Evolutionary conservation across 2,329 filamentous ascomycete species (phyloP), one percentile per base, ranked within the genome.

Genomic region (Fusarium virguliforme): DNA sequence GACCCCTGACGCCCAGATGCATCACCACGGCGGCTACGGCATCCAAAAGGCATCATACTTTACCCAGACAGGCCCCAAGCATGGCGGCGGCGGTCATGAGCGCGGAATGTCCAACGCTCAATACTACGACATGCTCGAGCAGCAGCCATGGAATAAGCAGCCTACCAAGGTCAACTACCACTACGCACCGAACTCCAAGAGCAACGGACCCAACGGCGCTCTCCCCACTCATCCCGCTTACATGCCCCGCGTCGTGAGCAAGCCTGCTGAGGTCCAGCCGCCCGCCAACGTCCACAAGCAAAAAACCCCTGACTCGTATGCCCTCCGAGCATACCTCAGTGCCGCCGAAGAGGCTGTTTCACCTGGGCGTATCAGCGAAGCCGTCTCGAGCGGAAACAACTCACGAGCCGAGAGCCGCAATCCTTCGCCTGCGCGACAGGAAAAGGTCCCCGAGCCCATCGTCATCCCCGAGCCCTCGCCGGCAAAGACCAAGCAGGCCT

Each of bases 241-340:
- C 6, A 65, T 72, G 9, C 71, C 71, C 0, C 55, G 50, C n/a
- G n/a, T n/a, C n/a, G n/a, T n/a, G n/a, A n/a, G n/a, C n/a, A n/a
- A n/a, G n/a, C n/a, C n/a, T n/a, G n/a, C n/a, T n/a, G n/a, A n/a
- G n/a, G n/a, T n/a, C n/a, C n/a, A n/a, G n/a, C n/a, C n/a, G n/a
- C n/a, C n/a, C n/a, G n/a, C n/a, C n/a, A n/a, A n/a, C n/a, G n/a
- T n/a, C n/a, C n/a, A n/a, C n/a, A n/a, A n/a, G n/a, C n/a, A n/a
- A n/a, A n/a, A n/a, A n/a, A n/a, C n/a, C n/a, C n/a, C n/a, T n/a
- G 76, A 80, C 46, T 79, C 78, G 0, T 84, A 81, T 64, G 78
- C 82, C 0, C 60, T 73, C 1, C 71, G 62, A 12, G 37, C 77
- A 1, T 85, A 85, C 66, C 74, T 84, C 0, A 76, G 70, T 8